Evolutionary conservation across 192 early-diverging fungal species (phyloP).

Genomic region (Rhizoclosmatium globosum): DNA sequence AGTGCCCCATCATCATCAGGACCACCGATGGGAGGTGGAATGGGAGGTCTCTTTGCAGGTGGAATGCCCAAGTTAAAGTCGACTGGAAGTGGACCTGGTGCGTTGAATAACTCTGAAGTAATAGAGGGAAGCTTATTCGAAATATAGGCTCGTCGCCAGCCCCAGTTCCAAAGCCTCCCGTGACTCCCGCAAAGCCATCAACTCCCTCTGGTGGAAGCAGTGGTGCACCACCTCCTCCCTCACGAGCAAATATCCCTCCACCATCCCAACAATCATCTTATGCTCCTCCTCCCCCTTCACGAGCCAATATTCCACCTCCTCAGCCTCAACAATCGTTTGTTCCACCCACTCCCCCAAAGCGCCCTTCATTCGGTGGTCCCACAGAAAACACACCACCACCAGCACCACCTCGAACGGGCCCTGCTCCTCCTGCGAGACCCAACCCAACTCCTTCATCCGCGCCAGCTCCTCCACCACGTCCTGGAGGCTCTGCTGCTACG

Average conservation of each 20-base stretch:
- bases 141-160: conserved; percentile 14
- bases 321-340: background rate
- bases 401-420: conserved; percentile 21
- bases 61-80: conserved; percentile 66
- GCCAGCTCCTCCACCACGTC: conserved; percentile 36
- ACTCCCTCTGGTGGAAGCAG: too few species aligned
- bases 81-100: conserved; percentile 35
- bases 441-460: conserved; percentile 30
- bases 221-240: conserved; percentile 19
- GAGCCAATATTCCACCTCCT: background rate
- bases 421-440: conserved; percentile 26
- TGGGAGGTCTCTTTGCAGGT: conserved; percentile 66
- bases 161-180: conserved; percentile 6
- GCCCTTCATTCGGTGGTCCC: conserved; percentile 11
- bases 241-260: conserved; percentile 34
- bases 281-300: conserved; percentile 21
- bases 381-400: conserved; percentile 27
- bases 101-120: background rate
- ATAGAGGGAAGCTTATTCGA: too few species aligned
- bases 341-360: conserved; percentile 13
- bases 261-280: conserved; percentile 17
- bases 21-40: conserved; percentile 40
- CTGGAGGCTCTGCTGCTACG: background rate
- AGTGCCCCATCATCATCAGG: conserved; percentile 22
- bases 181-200: conserved; percentile 10